Base-by-base conservation (phyloP, 805 yeast genomes). In the Starmera pachycereana region DNA sequence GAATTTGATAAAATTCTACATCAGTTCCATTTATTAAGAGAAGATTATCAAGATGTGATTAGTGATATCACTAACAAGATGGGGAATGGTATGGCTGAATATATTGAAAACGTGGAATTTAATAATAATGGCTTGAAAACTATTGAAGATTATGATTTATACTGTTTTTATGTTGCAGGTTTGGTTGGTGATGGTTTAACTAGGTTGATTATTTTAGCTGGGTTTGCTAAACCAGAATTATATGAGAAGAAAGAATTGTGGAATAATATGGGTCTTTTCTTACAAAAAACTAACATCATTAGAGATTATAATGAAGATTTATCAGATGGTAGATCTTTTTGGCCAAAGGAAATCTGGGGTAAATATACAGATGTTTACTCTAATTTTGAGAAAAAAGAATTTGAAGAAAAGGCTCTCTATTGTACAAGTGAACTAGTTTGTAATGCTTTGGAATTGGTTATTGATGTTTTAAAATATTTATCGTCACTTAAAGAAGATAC, bases 61-160 rank as follows among this genome's bases (percentile, higher is more conserved):
- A 73, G 72, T 50, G 86, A 81, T 45, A 85, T 88, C 51, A 79
- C 96, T 36, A 50, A 66, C 42, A 71, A 81, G 59, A 92, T 92
- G 98, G 98, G 97, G 42, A 78, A 85, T 50, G 98, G 98, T 41
- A 92, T 92, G 98, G 97, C 97, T 29, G 88, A 86, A 55, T 92
- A 89, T 62, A 78, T 84, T 40, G 66, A 72, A 51, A 78, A 81
- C 54, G 92, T 82, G 38, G 72, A 80, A 46, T 85, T 85, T 65
- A 87, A 86, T 58, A 57, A 73, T 48, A 76, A 76, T 45, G 97
- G 97, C 2, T 79, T 92, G 36, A 66, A 66, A 37, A 86, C 96
- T 1, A 58, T 84, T 35, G 68, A 72, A 44, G 97, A 88, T 56
- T 92, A 83, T 58, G 89, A 92, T 57, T 68, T 81, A 45, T 92